Conservation (phyloP, 805 yeast genomes). For the Blastobotrys parvus region DNA sequence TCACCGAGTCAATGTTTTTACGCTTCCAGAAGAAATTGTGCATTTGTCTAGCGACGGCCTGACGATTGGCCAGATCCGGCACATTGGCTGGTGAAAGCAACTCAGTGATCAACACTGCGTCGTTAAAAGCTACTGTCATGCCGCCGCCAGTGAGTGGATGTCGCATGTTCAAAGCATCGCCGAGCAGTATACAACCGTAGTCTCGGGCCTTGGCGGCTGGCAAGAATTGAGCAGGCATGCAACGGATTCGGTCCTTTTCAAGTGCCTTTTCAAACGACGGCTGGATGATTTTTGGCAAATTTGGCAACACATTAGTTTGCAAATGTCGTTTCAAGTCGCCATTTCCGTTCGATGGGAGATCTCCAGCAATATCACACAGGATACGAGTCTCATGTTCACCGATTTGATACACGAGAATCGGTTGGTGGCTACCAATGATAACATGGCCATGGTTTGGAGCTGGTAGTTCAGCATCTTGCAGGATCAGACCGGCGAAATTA, state of each 20-base stretch:
- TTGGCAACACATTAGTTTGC: slow-evolving; percentile 49
- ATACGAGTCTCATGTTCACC: slow-evolving; percentile 78
- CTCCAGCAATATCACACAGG: slow-evolving; percentile 77
- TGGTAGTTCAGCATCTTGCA: slow-evolving; percentile 70
- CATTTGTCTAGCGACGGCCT: slow-evolving; percentile 46
- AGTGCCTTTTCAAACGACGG: slow-evolving; percentile 68
- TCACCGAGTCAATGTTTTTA: slow-evolving; percentile 70
- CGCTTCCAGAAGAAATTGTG: slow-evolving; percentile 67
- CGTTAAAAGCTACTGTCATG: slow-evolving; percentile 94
- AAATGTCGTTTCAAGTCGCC: slow-evolving; percentile 58
- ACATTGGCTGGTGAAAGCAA: slow-evolving; percentile 48
- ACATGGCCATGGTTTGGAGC: slow-evolving; percentile 80
- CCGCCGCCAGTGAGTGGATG: slow-evolving; percentile 99
- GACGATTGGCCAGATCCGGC: slow-evolving; percentile 51
- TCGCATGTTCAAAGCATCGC: slow-evolving; percentile 95
- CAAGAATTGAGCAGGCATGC: slow-evolving; percentile 91
- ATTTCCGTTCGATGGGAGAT: slow-evolving; percentile 56
- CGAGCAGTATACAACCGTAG: slow-evolving; percentile 74
- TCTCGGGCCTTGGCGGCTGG: slow-evolving; percentile 62
- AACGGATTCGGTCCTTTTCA: slow-evolving; percentile 48
- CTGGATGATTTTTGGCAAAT: slow-evolving; percentile 53
- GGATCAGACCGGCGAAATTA: slow-evolving; percentile 77
- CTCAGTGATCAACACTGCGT: slow-evolving; percentile 60
- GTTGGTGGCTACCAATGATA: slow-evolving; percentile 74
- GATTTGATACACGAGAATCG: slow-evolving; percentile 82